Evolutionary conservation across 257 asterid genomes (phyloP).

Genomic region (Solanum habrochaites): DNA sequence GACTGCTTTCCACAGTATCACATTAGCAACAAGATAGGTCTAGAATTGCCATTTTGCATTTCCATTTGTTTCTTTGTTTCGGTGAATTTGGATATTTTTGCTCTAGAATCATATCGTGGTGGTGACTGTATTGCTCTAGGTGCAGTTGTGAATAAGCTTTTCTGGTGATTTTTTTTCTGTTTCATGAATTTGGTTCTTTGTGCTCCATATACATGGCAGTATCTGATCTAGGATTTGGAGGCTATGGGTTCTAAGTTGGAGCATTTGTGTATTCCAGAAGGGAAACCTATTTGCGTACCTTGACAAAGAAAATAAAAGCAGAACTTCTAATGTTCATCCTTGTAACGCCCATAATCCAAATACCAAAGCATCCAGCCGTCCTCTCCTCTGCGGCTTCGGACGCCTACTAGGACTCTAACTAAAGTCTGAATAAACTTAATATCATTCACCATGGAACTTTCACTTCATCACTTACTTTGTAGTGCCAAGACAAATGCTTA

Average conservation of each 20-base stretch:
- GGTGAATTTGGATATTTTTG: background rate
- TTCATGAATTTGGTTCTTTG: background rate
- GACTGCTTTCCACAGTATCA: too few species aligned
- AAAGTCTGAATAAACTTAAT: background rate
- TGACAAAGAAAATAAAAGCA: background rate
- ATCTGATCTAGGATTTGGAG: background rate
- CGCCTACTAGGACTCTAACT: background rate
- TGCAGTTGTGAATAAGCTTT: background rate
- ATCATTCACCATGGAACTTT: background rate
- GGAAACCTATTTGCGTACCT: background rate
- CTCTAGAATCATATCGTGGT: background rate
- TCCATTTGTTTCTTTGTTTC: background rate
- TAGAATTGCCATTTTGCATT: background rate
- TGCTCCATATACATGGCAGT: background rate
- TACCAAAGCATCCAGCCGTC: too few species aligned
- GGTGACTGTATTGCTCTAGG: background rate
- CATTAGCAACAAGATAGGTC: background rate
- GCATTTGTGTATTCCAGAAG: background rate
- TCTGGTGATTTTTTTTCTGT: background rate
- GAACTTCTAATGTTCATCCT: too few species aligned
- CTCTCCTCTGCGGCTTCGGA: too few species aligned
- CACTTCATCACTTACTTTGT: too few species aligned
- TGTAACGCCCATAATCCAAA: too few species aligned
- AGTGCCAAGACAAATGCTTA: too few species aligned
- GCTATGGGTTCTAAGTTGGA: background rate